Conservation (phyloP, 1,139 yeast genomes). For the Starmera stellimalicola region DNA sequence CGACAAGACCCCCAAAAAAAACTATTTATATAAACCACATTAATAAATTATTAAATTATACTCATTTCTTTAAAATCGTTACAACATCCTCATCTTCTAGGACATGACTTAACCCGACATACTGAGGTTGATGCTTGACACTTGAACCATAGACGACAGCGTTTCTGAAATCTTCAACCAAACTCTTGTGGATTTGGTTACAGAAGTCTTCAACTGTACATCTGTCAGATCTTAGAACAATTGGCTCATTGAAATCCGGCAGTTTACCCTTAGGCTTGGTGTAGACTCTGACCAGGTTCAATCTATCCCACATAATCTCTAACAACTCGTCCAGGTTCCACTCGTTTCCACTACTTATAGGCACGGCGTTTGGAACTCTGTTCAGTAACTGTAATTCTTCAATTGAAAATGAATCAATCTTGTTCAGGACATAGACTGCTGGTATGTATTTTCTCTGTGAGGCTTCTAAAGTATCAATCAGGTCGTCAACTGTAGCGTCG, state of each 20-base stretch:
- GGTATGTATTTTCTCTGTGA: slow-evolving; percentile 89
- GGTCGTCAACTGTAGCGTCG: slow-evolving; percentile 94
- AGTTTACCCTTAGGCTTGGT: slow-evolving; percentile 92
- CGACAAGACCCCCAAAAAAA: not conserved
- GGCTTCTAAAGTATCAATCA: slow-evolving; percentile 89
- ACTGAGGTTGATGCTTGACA: slow-evolving; percentile 97
- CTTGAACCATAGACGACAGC: slow-evolving; percentile 89
- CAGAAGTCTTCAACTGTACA: slow-evolving; percentile 92
- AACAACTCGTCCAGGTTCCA: slow-evolving; percentile 95
- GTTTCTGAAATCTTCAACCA: slow-evolving; percentile 86
- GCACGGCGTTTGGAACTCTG: slow-evolving; percentile 93
- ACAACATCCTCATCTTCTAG: slow-evolving; percentile 95
- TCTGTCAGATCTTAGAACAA: slow-evolving; percentile 73
- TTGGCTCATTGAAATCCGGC: slow-evolving; percentile 94
- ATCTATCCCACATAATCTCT: slow-evolving; percentile 89
- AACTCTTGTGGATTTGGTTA: slow-evolving; percentile 88
- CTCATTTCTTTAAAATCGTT: slow-evolving; percentile 72
- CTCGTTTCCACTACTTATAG: slow-evolving; percentile 89
- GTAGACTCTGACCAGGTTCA: slow-evolving; percentile 86
- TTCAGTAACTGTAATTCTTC: slow-evolving; percentile 86
- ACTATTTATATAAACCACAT: not conserved
- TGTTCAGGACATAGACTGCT: slow-evolving; percentile 86
- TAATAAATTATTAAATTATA: not conserved
- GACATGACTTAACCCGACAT: slow-evolving; percentile 76
- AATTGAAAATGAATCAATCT: slow-evolving; percentile 87